A percentile compares a stretch with the other conserved stretches of the same genome.
Evolutionary conservation across 2,329 filamentous ascomycete species (phyloP).

Genomic region (Graphilbum sp.): DNA sequence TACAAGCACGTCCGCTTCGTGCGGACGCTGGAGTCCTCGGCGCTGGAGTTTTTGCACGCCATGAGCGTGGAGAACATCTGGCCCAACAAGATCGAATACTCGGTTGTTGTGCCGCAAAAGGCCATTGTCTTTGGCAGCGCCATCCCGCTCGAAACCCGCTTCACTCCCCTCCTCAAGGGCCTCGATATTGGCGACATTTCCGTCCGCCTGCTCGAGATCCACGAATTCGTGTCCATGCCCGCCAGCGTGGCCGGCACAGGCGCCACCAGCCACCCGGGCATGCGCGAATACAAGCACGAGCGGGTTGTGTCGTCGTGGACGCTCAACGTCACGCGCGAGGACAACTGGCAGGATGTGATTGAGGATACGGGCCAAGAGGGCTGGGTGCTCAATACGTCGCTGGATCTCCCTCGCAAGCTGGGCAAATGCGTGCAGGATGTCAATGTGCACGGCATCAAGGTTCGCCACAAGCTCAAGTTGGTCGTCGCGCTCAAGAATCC

Average conservation of each 20-base stretch:
- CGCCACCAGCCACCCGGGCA: conserved; percentile 21
- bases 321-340: conserved; percentile 35
- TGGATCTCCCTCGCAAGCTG: conserved; percentile 65
- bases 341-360: conserved; percentile 54
- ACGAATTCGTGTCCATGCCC: conserved; percentile 29
- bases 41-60: conserved; percentile 64
- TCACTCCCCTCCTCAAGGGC: conserved; percentile 79
- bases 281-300: conserved; percentile 44
- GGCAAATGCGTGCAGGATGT: conserved; percentile 79
- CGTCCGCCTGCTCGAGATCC: conserved; percentile 63
- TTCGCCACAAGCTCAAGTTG: conserved; percentile 83
- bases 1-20: conserved; percentile 67
- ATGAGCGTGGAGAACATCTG: conserved; percentile 97
- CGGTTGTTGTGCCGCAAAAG: conserved; percentile 82
- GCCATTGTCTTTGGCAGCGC: conserved; percentile 86
- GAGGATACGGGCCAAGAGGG: conserved; percentile 51
- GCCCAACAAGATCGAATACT: conserved; percentile 96
- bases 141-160: conserved; percentile 68
- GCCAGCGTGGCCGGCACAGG: conserved; percentile 30
- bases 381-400: conserved; percentile 42
- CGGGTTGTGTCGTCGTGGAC: conserved; percentile 46
- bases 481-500: conserved; percentile 86
- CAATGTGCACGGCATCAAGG: conserved; percentile 75
- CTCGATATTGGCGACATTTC: conserved; percentile 71
- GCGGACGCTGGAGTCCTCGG: conserved; percentile 58